Base-by-base conservation (phyloP, 2,329 filamentous ascomycete genomes). In the Claviceps maximensis region DNA sequence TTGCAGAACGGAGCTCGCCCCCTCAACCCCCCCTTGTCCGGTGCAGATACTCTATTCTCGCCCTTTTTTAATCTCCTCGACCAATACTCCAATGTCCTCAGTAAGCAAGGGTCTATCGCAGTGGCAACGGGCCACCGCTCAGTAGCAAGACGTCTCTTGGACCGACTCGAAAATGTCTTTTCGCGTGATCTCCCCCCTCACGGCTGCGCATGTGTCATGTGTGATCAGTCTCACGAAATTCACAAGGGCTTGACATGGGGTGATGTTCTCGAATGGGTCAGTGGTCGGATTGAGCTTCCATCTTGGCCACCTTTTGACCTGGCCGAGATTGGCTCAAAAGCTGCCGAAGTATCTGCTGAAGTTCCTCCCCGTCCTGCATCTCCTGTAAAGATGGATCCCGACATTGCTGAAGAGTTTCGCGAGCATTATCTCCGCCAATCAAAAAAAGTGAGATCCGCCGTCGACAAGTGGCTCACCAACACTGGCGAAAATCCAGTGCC, bases 61-160 rank as follows among this genome's bases (percentile, higher is more conserved):
- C 88, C 89, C 0, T 88, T 93, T 59, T 86, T 87, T 65, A 84
- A 82, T 57, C 76, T 96, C 2, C 75, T 98, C 23, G 86, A 95
- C 59, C 86, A 95, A 62, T 97, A 95, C 64, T 80, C 85, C 57
- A 78, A 80, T 3, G 90, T 98, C 4, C 76, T 97, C 57, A 74
- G 78, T 44, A 89, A 86, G 57, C 88, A 86, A 60, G 93, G 93
- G 3, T 97, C 91, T 0, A 73, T 98, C 5, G 93, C 93, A 2
- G 93, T 97, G 1, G 93, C 93, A 17, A 97, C 91, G 0, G 93
- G 93, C 6, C 95, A 97, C 67, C 83, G 88, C 52, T 96, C 91
- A 0, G 87, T 97, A n/a, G 93, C 93, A 3, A 83, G 93, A 5
- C 81, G 90, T 50, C 71, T 97, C 25, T 77, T 97, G 5, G 91